Evolutionary conservation across 495 filamentous ascomycete genomes (phyloP), one percentile per base, ranked within the genome.

Genomic region (Gamarada debralockiae): DNA sequence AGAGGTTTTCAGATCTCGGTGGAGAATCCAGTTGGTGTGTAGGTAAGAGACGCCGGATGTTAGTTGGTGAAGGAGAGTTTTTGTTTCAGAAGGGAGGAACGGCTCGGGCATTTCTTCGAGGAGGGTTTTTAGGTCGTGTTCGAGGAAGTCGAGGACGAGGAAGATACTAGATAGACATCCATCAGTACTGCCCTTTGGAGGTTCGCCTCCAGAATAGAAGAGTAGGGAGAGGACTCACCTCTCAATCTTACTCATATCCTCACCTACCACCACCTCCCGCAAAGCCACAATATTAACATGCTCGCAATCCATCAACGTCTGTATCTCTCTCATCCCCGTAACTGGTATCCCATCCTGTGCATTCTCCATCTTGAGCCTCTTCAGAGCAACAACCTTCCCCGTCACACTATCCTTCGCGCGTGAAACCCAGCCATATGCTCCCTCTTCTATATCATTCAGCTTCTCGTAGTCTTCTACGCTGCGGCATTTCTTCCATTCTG

Each of bases 131-230:
- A 98, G 86, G 68, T 98, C 93, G 75, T 98, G 93, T 75, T 97
- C 92, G 64, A 96, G 76, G 73, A 97, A 98, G 68, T 96, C 92
- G 81, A 98, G 92, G 52, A 98, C 93, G 44, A 98, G 83, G 74
- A 87, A 97, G 56, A 96, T 84, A 73, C 89, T 91, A 66, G 20
- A 24, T 15, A 22, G 52, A 53, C 31, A 13, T 21, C 29, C 9
- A 23, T 36, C 44, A 57, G 45, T 21, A 31, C 21, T 33, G 10
- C 21, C 37, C 20, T 25, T 38, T n/a, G n/a, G n/a, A n/a, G n/a
- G n/a, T n/a, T n/a, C n/a, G n/a, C n/a, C n/a, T n/a, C n/a, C n/a
- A 27, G 14, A 39, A 15, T 24, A 9, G 27, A n/a, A 45, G 33
- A 22, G 24, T 15, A 27, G 39, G 36, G 23, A 25, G 34, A 15